Percentiles rank a stretch among this genome's conserved stretches.
Conservation (phyloP, 352 stramenopile genomes). For the Phytophthora sojae region DNA sequence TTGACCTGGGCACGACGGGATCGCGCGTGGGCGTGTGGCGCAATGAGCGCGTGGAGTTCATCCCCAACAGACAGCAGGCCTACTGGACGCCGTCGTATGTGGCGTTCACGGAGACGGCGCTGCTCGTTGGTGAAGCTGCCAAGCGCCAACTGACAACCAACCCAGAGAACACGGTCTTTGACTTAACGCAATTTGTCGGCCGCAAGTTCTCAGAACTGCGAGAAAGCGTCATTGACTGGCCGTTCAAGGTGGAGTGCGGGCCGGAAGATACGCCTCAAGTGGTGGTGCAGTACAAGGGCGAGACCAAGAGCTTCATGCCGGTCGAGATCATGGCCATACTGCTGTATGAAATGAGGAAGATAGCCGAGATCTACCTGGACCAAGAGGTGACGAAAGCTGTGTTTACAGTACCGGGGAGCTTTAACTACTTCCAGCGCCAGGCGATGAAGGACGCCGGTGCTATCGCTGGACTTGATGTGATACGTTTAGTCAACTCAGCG, state of each 20-base stretch:
- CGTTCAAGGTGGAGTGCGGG: not conserved
- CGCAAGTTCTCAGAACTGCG: slow-evolving; percentile 1
- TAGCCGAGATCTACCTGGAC: not conserved
- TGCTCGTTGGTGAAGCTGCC: not conserved
- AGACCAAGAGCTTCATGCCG: not conserved
- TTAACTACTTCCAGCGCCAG: not conserved
- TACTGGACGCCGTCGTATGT: not conserved
- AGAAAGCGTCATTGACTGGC: not conserved
- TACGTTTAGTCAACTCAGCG: not conserved
- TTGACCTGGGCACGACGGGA: not conserved
- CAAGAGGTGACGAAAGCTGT: not conserved
- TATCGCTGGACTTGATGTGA: not conserved
- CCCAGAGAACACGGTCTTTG: not conserved
- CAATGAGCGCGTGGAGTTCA: not conserved
- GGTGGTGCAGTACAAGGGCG: not conserved
- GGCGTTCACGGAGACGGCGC: not conserved
- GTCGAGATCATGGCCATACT: not conserved
- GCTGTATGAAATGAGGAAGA: not conserved
- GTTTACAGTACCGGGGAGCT: not conserved
- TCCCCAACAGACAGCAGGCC: not conserved
- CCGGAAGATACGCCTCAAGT: not conserved
- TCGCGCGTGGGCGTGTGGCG: not conserved
- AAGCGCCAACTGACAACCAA: not conserved
- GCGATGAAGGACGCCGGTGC: not conserved
- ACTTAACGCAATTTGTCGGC: not conserved